A percentile compares a stretch with the other conserved stretches of the same genome.
phyloP scores from a whole-genome alignment of 371 early-diverging fungal species.

The Lichtheimia hyalospora region DNA sequence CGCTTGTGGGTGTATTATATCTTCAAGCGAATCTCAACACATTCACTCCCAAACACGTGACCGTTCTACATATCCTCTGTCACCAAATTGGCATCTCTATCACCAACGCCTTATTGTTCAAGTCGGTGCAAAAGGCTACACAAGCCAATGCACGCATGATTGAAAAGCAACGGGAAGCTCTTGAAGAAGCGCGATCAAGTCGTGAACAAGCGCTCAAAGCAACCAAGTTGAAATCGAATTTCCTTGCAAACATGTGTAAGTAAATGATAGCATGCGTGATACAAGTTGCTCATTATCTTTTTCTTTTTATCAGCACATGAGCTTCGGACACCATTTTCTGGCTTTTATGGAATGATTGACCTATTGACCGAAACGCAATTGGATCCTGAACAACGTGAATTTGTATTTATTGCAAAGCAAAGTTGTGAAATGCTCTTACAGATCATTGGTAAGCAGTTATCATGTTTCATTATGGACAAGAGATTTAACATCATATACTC shows the following conservation, averaged over 20 bases:
- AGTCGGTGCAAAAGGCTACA: constrained; percentile 44
- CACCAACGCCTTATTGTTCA: constrained; percentile 58
- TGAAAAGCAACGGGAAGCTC: constrained; percentile 34
- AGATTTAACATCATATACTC: background rate
- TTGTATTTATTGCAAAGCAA: constrained; percentile 61
- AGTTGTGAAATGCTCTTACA: constrained; percentile 61
- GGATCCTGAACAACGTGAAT: constrained; percentile 58
- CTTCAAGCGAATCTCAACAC: constrained; percentile 55
- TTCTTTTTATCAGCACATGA: constrained; percentile 30
- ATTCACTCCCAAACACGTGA: constrained; percentile 53
- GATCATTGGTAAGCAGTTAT: constrained; percentile 41
- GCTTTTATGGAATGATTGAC: constrained; percentile 60
- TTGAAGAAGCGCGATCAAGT: constrained; percentile 45
- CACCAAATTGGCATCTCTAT: constrained; percentile 65
- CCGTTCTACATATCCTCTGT: constrained; percentile 56
- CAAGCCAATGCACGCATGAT: constrained; percentile 41
- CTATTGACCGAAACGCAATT: constrained; percentile 53
- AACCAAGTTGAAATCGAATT: constrained; percentile 50
- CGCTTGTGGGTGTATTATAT: constrained; percentile 55
- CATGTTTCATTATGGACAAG: background rate
- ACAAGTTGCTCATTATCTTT: background rate
- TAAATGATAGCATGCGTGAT: background rate
- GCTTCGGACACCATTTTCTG: constrained; percentile 58
- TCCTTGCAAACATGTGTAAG: constrained; percentile 61
- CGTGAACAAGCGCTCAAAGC: constrained; percentile 44